A percentile compares a stretch with the other conserved stretches of the same genome.
phyloP scores from a whole-genome alignment of 2,329 filamentous ascomycete species.

The Fusarium tricinctum region DNA sequence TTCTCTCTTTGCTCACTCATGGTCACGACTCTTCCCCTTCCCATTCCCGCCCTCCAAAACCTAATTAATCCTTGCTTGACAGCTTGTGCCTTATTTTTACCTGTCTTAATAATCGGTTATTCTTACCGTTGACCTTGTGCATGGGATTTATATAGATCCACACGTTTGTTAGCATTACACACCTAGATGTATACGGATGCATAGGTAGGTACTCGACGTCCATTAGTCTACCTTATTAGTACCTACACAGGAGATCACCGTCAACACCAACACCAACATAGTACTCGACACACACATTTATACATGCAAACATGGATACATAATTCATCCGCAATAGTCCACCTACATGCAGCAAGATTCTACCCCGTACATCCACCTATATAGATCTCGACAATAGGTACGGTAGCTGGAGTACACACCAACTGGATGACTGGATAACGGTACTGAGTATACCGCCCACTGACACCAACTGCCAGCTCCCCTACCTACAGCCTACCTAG shows the following conservation, averaged over 20 bases:
- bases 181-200: slow-evolving; percentile 9
- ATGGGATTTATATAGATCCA: slow-evolving; percentile 7
- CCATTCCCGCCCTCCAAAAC: slow-evolving; percentile 10
- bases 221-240: too few species aligned
- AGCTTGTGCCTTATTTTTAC: slow-evolving; percentile 4
- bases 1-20: slow-evolving; percentile 5
- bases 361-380: slow-evolving; percentile 9
- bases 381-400: background rate
- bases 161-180: slow-evolving; percentile 31
- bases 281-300: background rate
- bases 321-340: too few species aligned
- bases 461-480: too few species aligned
- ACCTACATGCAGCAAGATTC: slow-evolving; percentile 12
- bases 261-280: slow-evolving; percentile 3
- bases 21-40: slow-evolving; percentile 9
- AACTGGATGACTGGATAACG: too few species aligned
- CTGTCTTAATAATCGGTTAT: slow-evolving; percentile 2
- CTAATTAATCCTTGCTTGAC: background rate
- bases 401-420: too few species aligned
- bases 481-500: too few species aligned
- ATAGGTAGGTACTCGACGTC: too few species aligned
- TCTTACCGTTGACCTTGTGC: background rate
- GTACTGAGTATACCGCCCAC: too few species aligned
- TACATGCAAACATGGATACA: background rate
- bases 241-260: slow-evolving; percentile 7